phyloP scores from a whole-genome alignment of 208 protist species.

The Leishmania major region DNA sequence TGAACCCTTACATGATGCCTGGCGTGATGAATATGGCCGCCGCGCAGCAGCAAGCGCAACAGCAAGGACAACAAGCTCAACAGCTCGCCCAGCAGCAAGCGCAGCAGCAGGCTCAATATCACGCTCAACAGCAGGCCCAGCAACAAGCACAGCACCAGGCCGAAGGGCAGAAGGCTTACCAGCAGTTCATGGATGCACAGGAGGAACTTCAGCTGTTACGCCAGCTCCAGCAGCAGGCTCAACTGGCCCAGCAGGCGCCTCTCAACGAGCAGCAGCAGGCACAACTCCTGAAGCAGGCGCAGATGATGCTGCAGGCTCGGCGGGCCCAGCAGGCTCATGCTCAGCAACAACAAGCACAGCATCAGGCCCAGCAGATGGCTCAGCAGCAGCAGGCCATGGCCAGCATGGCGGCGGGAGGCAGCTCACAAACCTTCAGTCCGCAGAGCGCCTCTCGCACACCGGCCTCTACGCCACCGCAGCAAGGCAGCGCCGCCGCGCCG shows the following conservation, averaged over 20 bases:
- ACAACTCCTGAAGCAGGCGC: slow-evolving; percentile 22
- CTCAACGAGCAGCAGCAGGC: slow-evolving; percentile 25
- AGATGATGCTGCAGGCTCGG: slow-evolving; percentile 19
- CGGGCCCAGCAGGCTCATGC: slow-evolving; percentile 15
- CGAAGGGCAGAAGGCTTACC: slow-evolving; percentile 12
- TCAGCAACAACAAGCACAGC: slow-evolving; percentile 29
- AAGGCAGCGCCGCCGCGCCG: slow-evolving; percentile 25
- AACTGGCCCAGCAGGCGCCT: slow-evolving; percentile 5
- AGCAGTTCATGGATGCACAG: slow-evolving; percentile 28
- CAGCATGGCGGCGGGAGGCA: slow-evolving; percentile 6
- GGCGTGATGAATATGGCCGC: slow-evolving; percentile 26
- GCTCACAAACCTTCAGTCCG: neutral
- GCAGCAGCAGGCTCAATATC: slow-evolving; percentile 20
- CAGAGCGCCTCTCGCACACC: slow-evolving; percentile 17
- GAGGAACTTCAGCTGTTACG: slow-evolving; percentile 23
- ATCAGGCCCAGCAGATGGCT: slow-evolving; percentile 19
- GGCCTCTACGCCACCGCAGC: slow-evolving; percentile 23
- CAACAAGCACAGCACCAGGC: slow-evolving; percentile 6
- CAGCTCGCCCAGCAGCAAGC: slow-evolving; percentile 2
- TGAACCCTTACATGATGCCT: slow-evolving; percentile 32
- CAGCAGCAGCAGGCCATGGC: slow-evolving; percentile 8
- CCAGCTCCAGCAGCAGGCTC: slow-evolving; percentile 24
- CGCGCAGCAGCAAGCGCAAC: slow-evolving; percentile 17
- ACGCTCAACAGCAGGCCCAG: slow-evolving; percentile 7
- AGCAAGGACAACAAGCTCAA: slow-evolving; percentile 13